Evolutionary conservation across 2,329 filamentous ascomycete genomes (phyloP), one percentile per base, ranked within the genome.

Genomic region (Lasiodiplodia sp.): DNA sequence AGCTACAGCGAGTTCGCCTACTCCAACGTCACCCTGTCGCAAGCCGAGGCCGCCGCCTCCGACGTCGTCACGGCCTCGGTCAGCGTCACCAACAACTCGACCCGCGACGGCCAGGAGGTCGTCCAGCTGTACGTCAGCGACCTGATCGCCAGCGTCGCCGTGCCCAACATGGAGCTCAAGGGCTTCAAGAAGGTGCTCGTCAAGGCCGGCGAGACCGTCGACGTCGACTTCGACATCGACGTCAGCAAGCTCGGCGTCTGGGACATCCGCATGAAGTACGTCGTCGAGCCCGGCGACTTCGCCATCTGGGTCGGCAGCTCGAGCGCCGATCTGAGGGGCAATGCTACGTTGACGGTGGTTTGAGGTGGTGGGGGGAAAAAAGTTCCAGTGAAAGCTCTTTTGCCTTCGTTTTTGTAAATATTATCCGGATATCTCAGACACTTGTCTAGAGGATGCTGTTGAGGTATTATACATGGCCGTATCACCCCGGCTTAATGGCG

Each of bases 231-330:
- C 31, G 81, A 85, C 21, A 73, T 89, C 23, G 74, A 83, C 37
- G 81, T 88, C 3, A 72, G 76, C 23, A 82, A 86, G 58, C 77
- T 87, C 71, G 87, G 87, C 0, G 73, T 89, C 8, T 89, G 87
- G 87, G 81, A 88, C 75, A 72, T 79, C 14, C 82, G 78, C 40
- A 91, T 92, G 88, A 80, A 89, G 76, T 93, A 93, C 77, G 89
- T 92, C 28, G 90, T 93, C 47, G 91, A 93, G 83, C 86, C 86
- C 3, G 91, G 91, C 1, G 85, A 89, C 51, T 93, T 93, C 76
- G 78, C 84, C 5, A 81, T 92, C 11, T 81, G 85, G 67, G 85
- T 90, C 18, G 91, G 90, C 2, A 78, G 79, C n/a, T 86, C 82
- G 70, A 90, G 88, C 72, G 80, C 80, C 67, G 85, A 89, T 76